Base-by-base conservation (phyloP, 148 eudicot genomes). In the Pharnaceum exiguum region DNA sequence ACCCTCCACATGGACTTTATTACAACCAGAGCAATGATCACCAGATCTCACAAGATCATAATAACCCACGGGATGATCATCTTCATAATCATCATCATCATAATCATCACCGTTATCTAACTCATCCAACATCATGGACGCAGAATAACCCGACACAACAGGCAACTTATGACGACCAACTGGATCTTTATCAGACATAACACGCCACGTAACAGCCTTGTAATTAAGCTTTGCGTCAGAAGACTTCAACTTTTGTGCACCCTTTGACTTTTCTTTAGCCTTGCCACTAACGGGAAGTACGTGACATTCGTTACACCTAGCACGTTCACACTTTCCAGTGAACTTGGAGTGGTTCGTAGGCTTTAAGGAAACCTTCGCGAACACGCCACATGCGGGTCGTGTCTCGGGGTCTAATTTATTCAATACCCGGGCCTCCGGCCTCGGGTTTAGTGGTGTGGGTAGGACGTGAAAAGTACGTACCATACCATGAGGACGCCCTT, bases 261-360 rank as follows among this genome's bases (percentile, higher is more conserved):
- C 93, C 56, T 90, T 90, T 36, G 67, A 45, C 60, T 90, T 90
- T 57, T 31, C 62, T 68, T 64, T 86, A 24, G 95, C 68, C 71
- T 84, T 86, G 2, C 10, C 11, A 2, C 66, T 43, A 29, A 67
- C 65, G 5, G 91, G 89, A 51, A 67, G 68, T 9, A 51, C 1
- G 40, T 76, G 86, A 66, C 93, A 85, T 1, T n/a, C 63, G 11
- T 29, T 0, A 63, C 89, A 82, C 23, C 53, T 59, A 42, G 76
- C 59, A 9, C 71, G 66, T 23, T 69, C 72, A n/a, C 82, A 86
- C 55, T 79, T 79, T 3, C 95, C 84, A 1, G 97, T 84, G 64
- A 78, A 84, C 66, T 87, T 84, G 40, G 97, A 90, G 63, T 87
- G 91, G 60, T 82, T 90, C 5, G 80, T 86, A 26, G 97, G 97